A percentile compares a stretch with the other conserved stretches of the same genome.
Evolutionary conservation across 106 monocot species (phyloP).

Genomic region (Phalaenopsis equestris): DNA sequence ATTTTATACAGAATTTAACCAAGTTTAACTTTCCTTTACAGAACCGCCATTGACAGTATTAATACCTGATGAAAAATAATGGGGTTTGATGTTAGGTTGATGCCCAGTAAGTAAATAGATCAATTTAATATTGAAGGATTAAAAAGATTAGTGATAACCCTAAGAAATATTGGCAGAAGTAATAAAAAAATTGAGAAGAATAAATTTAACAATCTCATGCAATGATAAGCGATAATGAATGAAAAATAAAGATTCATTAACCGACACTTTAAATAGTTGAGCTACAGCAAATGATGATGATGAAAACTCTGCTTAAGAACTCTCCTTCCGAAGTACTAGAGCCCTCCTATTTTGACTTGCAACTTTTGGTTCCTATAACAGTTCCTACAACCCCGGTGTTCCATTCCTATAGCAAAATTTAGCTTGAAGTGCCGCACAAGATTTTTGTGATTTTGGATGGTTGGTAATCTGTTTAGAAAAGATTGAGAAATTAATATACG

Average conservation of each 20-base stretch:
- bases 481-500: too few species aligned
- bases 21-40: not conserved
- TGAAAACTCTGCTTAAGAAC: not conserved
- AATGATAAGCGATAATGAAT: not conserved
- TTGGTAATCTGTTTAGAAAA: too few species aligned
- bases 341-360: too few species aligned
- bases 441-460: too few species aligned
- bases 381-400: too few species aligned
- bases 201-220: not conserved
- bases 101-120: not conserved
- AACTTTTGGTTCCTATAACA: too few species aligned
- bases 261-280: not conserved
- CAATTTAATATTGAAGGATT: not conserved
- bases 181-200: too few species aligned
- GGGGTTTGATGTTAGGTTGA: not conserved
- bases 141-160: not conserved
- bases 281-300: not conserved
- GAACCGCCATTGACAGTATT: not conserved
- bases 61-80: not conserved
- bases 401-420: too few species aligned
- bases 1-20: not conserved
- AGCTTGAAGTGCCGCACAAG: too few species aligned
- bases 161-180: too few species aligned
- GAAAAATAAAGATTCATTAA: not conserved
- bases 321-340: too few species aligned